Conservation (phyloP, 257 asterid genomes). For the Nicotiana tabacum region DNA sequence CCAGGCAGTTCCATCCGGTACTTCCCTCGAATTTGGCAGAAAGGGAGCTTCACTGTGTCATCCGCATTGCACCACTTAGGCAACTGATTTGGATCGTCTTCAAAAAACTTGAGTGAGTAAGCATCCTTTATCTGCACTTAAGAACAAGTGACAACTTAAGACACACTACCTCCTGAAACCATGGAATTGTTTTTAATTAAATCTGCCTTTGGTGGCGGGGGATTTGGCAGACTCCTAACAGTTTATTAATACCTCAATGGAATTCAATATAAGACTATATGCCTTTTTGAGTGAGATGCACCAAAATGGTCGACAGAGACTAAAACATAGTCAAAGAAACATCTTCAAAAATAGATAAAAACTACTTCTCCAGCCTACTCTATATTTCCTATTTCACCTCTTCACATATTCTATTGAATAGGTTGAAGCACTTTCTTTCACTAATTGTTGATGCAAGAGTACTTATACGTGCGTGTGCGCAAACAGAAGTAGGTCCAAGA, state of each 20-base stretch:
- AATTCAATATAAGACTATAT: background rate
- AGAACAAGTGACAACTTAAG: background rate
- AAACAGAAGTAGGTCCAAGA: background rate
- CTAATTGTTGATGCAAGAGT: background rate
- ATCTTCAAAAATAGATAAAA: background rate
- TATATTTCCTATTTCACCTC: background rate
- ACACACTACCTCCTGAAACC: background rate
- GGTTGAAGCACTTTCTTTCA: background rate
- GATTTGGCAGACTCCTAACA: background rate
- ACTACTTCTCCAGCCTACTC: background rate
- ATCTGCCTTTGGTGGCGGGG: too few species aligned
- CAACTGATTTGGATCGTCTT: constrained; percentile 58
- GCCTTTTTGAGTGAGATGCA: background rate
- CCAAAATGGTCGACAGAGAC: background rate
- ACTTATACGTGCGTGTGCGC: background rate
- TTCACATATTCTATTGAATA: background rate
- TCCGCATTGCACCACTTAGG: constrained; percentile 91
- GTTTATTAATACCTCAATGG: background rate
- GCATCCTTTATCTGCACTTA: constrained; percentile 83
- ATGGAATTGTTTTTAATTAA: too few species aligned
- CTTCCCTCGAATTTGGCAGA: constrained; percentile 74
- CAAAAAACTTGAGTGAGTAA: constrained; percentile 64
- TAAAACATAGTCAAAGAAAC: background rate
- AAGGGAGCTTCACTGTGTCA: constrained; percentile 79
- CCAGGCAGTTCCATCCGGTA: constrained; percentile 83